Evolutionary conservation across 2,329 filamentous ascomycete genomes (phyloP).

Genomic region (Amesomyces nigricolor): DNA sequence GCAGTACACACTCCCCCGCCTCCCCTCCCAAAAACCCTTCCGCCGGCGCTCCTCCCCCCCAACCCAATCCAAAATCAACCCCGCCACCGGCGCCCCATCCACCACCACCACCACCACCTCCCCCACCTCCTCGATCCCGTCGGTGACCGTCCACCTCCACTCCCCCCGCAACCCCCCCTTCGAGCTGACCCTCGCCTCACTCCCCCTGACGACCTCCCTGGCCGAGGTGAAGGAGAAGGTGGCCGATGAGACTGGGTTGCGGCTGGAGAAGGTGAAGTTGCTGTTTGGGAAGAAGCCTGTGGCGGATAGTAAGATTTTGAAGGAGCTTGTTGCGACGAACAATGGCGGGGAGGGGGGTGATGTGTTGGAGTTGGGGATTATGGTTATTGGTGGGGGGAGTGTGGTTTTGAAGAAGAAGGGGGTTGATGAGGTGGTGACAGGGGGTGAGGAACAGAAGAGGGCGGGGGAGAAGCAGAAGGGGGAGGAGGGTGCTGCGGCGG

Average conservation of each 20-base stretch:
- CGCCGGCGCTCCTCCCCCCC: background rate
- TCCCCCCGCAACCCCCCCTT: conserved; percentile 65
- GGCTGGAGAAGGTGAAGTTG: conserved; percentile 76
- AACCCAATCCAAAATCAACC: conserved; percentile 3
- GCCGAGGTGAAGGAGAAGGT: conserved; percentile 72
- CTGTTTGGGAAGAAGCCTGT: conserved; percentile 84
- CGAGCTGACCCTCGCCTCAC: conserved; percentile 61
- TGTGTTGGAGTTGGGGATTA: conserved; percentile 71
- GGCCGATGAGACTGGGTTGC: conserved; percentile 55
- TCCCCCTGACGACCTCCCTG: conserved; percentile 62
- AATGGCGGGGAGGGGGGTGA: too few species aligned
- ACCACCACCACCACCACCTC: background rate
- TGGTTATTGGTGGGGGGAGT: conserved; percentile 71
- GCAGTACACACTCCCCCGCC: conserved; percentile 24
- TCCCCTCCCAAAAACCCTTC: conserved; percentile 15
- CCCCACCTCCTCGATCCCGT: background rate
- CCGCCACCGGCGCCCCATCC: background rate
- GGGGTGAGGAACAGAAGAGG: background rate
- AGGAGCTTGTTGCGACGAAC: conserved; percentile 48
- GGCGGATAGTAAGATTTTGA: conserved; percentile 67
- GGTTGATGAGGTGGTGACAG: too few species aligned
- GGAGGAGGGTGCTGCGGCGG: conserved; percentile 29
- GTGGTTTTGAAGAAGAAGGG: conserved; percentile 29
- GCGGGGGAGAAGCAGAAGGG: conserved; percentile 19
- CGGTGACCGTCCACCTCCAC: conserved; percentile 8